A percentile compares a stretch with the other conserved stretches of the same genome.
These are phyloP conservation scores for Boletus barrowsii DNA, from an alignment of 768 basidiomycete species.

Conservation along the genomic window DNA sequence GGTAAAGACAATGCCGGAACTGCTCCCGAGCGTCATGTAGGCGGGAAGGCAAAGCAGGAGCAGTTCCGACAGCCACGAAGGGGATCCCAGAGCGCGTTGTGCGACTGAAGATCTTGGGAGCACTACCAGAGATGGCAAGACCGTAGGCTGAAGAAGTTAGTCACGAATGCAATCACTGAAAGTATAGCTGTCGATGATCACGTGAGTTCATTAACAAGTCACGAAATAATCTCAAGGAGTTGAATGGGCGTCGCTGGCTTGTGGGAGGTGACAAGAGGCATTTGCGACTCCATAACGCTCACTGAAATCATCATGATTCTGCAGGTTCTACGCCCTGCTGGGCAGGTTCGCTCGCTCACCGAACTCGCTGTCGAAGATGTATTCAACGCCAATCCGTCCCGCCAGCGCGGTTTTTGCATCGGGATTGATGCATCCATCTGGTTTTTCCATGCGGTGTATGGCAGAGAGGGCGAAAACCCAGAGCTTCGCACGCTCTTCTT, in stretches of 20 bases:
- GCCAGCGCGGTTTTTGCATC: constrained; percentile 70
- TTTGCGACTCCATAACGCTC: constrained; percentile 11
- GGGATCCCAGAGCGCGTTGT: constrained; percentile 43
- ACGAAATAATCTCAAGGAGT: not conserved
- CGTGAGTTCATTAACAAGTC: too few species aligned
- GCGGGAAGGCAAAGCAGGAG: constrained; percentile 33
- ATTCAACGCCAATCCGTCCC: constrained; percentile 64
- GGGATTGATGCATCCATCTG: constrained; percentile 85
- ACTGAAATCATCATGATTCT: not conserved
- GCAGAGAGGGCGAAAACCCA: constrained; percentile 81
- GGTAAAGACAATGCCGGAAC: constrained; percentile 36
- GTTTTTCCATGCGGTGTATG: constrained; percentile 73
- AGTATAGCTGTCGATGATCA: too few species aligned
- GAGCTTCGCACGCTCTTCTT: constrained; percentile 83
- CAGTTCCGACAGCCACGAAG: constrained; percentile 36
- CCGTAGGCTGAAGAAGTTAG: constrained; percentile 43
- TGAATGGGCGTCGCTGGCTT: constrained; percentile 49
- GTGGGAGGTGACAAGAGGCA: constrained; percentile 42
- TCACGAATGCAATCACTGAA: not conserved
- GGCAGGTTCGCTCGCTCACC: constrained; percentile 68
- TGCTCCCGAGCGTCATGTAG: constrained; percentile 39
- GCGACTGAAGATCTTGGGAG: constrained; percentile 49
- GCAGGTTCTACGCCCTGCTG: constrained; percentile 69
- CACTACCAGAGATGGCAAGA: constrained; percentile 50
- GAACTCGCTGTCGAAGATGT: constrained; percentile 74